Evolutionary conservation across 257 asterid species (phyloP), one percentile per base, ranked within the genome.

Genomic region (Nicotiana sylvestris): DNA sequence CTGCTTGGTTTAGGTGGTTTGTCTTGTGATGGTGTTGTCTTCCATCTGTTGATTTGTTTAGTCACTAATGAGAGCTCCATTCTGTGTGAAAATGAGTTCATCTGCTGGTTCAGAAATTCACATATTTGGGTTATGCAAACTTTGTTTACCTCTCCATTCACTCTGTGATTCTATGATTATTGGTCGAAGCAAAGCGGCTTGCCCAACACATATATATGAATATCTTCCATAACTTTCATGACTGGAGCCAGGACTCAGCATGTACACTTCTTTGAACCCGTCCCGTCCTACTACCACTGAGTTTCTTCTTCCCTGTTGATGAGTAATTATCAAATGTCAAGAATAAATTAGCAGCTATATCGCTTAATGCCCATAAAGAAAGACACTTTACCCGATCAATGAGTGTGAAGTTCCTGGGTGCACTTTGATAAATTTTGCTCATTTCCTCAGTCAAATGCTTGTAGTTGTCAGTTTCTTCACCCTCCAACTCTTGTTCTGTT

Each of bases 161-260:
- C 87, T 83, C 49, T 83, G 89, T 56, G 98, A 80, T 25, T 83
- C 72, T 88, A 93, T 32, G 57, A 70, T 85, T 60, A 95, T 69
- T 25, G 97, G 97, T 83, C 90, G 78, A 66, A 93, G 97, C 85
- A 92, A 39, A 5, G 97, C 94, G 0, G 94, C 86, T 35, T 91
- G 95, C 81, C 97, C 97, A 30, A 92, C 60, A 85, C 97, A 90
- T 78, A 93, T 81, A 79, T 90, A 91, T 3, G 97, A 89, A 65
- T 86, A 95, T 68, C 88, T 91, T 82, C 89, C 78, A 62, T 95
- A 91, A 86, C 83, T 85, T 68, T 90, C 93, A 60, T 95, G 95
- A 49, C 85, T 87, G 17, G 95, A 93, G 70, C 97, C 98, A 4
- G 98, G 97, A 85, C 98, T 94, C 62, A 89, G 84, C 87, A 92